Percentiles rank a stretch among this genome's conserved stretches.
These are phyloP conservation scores for Malus fusca DNA, from an alignment of 306 rosid genomes.

Conservation along the genomic window DNA sequence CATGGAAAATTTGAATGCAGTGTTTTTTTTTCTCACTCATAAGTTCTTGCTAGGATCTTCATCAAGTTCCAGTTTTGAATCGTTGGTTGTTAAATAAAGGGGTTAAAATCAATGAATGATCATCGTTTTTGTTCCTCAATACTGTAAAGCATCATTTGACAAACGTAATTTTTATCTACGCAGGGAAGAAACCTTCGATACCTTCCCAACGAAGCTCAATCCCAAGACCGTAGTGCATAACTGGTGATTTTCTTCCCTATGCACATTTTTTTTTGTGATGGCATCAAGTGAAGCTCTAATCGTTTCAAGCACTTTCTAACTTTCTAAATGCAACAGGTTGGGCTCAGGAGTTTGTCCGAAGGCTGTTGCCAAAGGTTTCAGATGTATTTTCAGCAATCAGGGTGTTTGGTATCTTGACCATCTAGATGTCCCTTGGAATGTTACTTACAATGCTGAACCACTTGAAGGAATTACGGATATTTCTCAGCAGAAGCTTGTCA, in stretches of 20 bases:
- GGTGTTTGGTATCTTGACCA: constrained; percentile 96
- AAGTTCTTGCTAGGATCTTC: not conserved
- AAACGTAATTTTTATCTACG: constrained; percentile 17
- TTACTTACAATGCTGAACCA: constrained; percentile 67
- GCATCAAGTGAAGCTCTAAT: constrained; percentile 5
- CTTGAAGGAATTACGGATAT: constrained; percentile 53
- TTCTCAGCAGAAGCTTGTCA: constrained; percentile 61
- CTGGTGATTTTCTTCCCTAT: constrained; percentile 52
- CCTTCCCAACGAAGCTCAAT: constrained; percentile 64
- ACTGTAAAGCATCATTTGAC: constrained; percentile 1
- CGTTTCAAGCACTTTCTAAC: not conserved
- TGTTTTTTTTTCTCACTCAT: not conserved
- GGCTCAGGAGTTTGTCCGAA: constrained; percentile 77
- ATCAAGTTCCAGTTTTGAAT: not conserved
- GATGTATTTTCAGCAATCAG: constrained; percentile 96
- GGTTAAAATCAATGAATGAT: not conserved
- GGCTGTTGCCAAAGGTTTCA: constrained; percentile 79
- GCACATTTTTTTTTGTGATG: constrained; percentile 11
- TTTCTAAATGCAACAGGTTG: constrained; percentile 45
- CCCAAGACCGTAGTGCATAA: constrained; percentile 84
- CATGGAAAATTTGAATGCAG: not conserved
- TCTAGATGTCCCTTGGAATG: constrained; percentile 87
- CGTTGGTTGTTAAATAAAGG: not conserved
- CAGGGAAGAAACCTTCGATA: constrained; percentile 97
- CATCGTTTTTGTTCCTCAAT: not conserved